A percentile compares a stretch with the other conserved stretches of the same genome.
Conservation (phyloP, 2,329 filamentous ascomycete genomes). For the Verticillium zaregamsianum region DNA sequence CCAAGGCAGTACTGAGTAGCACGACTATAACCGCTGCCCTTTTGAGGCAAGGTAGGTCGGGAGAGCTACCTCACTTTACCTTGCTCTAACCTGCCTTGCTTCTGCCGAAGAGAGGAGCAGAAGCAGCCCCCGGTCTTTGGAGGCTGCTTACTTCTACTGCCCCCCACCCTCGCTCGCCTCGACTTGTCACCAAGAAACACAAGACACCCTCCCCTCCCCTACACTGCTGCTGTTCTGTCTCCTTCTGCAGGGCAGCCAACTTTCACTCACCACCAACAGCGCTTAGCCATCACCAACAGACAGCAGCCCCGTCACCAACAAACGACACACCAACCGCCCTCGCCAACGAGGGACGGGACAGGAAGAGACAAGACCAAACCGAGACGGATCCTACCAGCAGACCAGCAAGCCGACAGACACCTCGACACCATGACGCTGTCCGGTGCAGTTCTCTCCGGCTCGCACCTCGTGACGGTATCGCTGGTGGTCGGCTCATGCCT, state of each 20-base stretch:
- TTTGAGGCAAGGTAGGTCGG: background rate
- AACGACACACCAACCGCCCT: background rate
- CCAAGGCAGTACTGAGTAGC: background rate
- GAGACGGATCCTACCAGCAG: background rate
- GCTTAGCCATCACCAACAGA: background rate
- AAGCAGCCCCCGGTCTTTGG: background rate
- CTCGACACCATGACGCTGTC: constrained; percentile 5
- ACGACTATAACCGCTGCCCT: background rate
- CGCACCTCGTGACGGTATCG: constrained; percentile 1
- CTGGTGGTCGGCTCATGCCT: constrained; percentile 3
- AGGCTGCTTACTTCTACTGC: background rate
- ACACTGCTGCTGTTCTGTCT: background rate
- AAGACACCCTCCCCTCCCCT: background rate
- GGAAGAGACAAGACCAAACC: background rate
- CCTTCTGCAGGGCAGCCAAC: background rate
- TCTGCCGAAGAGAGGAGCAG: background rate
- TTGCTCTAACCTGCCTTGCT: background rate
- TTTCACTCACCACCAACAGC: background rate
- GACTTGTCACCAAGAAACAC: background rate
- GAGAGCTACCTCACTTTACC: background rate
- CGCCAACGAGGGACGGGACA: background rate
- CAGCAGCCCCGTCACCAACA: background rate
- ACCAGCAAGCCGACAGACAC: background rate
- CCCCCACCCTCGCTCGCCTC: background rate
- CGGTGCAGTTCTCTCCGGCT: background rate